Conservation (phyloP, 345 rosid species). For the Adansonia digitata region DNA sequence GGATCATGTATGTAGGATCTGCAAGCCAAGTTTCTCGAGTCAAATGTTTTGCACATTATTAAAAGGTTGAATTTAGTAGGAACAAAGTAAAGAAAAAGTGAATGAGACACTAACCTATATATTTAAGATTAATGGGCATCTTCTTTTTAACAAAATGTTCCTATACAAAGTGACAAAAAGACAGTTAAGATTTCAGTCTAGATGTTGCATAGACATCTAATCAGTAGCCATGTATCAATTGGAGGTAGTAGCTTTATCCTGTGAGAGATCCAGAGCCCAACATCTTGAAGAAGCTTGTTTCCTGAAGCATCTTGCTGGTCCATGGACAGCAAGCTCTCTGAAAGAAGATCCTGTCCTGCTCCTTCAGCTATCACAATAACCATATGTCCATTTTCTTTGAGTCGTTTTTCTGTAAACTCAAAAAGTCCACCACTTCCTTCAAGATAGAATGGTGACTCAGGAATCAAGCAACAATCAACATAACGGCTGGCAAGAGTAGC, state of each 20-base stretch:
- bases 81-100: too few relatives aligned
- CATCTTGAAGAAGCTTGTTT: conserved; percentile 78
- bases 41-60: too few relatives aligned
- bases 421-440: conserved; percentile 85
- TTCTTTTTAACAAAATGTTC: too few relatives aligned
- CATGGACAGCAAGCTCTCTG: conserved; percentile 45
- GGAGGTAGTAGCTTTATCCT: conserved; percentile 51
- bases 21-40: too few relatives aligned
- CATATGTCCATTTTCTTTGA: conserved; percentile 84
- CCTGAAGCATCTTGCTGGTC: conserved; percentile 77
- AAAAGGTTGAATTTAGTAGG: too few relatives aligned
- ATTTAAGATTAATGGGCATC: too few relatives aligned
- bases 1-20: too few relatives aligned
- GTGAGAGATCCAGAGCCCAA: conserved; percentile 73
- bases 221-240: not conserved
- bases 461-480: conserved; percentile 92
- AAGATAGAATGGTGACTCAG: conserved; percentile 87
- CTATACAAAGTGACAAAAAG: not conserved
- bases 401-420: conserved; percentile 54
- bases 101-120: too few relatives aligned
- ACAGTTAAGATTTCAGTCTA: not conserved
- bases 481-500: conserved; percentile 92
- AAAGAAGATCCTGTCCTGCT: conserved; percentile 79
- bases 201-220: not conserved
- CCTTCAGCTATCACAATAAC: conserved; percentile 90